phyloP scores from a whole-genome alignment of 306 rosid genomes.

The Fragaria vesca region DNA sequence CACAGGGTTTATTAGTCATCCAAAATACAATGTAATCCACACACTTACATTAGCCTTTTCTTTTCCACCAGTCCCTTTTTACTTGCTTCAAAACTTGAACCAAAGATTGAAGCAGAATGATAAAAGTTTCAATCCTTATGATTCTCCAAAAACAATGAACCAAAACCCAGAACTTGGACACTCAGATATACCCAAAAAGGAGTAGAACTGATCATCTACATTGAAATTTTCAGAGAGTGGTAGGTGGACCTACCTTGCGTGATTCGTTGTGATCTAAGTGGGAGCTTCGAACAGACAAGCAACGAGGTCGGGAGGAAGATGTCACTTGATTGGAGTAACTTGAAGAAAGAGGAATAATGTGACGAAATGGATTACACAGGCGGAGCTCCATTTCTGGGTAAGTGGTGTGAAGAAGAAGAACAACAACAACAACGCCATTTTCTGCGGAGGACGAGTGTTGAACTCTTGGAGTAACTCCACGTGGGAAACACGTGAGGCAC shows the following conservation, averaged over 20 bases:
- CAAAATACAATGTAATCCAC: neutral
- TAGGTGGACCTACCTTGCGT: constrained; percentile 47
- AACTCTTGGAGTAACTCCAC: neutral
- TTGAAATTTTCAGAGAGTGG: neutral
- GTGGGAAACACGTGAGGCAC: neutral
- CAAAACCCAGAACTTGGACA: neutral
- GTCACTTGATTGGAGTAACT: constrained; percentile 17
- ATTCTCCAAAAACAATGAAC: neutral
- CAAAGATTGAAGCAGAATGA: neutral
- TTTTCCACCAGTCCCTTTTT: neutral
- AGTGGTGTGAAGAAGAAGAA: neutral
- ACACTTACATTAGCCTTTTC: neutral
- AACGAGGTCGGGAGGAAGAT: constrained; percentile 22
- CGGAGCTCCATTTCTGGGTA: constrained; percentile 55
- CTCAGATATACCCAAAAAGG: neutral
- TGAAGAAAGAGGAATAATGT: constrained; percentile 35
- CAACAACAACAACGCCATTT: neutral
- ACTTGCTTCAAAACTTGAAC: neutral
- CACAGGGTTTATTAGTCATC: neutral
- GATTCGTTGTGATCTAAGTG: constrained; percentile 30
- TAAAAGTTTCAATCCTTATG: neutral
- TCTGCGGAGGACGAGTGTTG: neutral
- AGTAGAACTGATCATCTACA: neutral
- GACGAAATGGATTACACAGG: constrained; percentile 34
- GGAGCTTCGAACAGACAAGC: constrained; percentile 42